A percentile compares a stretch with the other conserved stretches of the same genome.
These are phyloP conservation scores for Ilyonectria destructans DNA, from an alignment of 2,329 filamentous ascomycete genomes.

Conservation along the genomic window DNA sequence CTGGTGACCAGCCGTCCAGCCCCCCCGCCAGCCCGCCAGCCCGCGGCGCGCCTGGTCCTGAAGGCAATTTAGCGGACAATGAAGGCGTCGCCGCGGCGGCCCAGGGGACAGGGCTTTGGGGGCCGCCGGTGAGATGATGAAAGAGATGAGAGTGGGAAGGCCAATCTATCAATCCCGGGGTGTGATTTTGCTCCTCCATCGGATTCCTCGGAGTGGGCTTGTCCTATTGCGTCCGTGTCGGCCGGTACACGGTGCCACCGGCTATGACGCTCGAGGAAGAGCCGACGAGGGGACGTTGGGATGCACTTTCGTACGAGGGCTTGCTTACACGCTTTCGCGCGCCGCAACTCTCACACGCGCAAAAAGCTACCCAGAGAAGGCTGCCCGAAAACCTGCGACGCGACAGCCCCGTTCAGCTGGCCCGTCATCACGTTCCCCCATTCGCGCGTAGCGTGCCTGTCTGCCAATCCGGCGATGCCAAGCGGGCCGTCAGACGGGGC, in stretches of 20 bases:
- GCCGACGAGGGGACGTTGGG: not conserved
- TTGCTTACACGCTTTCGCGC: slow-evolving; percentile 9
- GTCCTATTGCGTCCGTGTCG: not conserved
- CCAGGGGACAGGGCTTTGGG: slow-evolving; percentile 27
- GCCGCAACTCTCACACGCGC: slow-evolving; percentile 2
- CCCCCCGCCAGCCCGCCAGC: not conserved
- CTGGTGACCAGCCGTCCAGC: not conserved
- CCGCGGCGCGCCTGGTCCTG: not conserved
- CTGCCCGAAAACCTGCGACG: slow-evolving; percentile 8
- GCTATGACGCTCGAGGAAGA: not conserved
- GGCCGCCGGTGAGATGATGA: slow-evolving; percentile 31
- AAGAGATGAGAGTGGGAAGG: slow-evolving; percentile 34
- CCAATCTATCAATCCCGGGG: slow-evolving; percentile 34
- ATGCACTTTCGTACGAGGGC: not conserved
- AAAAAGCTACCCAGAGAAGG: slow-evolving; percentile 19
- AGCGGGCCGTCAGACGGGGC: slow-evolving; percentile 22
- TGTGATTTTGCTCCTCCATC: slow-evolving; percentile 15
- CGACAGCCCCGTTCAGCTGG: slow-evolving; percentile 12
- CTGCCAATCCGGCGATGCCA: slow-evolving; percentile 25
- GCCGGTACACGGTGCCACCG: not conserved
- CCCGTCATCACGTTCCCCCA: slow-evolving; percentile 23
- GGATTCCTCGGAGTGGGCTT: slow-evolving; percentile 1
- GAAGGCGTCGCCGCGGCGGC: slow-evolving; percentile 22
- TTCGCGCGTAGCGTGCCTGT: slow-evolving; percentile 18
- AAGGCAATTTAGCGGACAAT: slow-evolving; percentile 25